Evolutionary conservation across 495 filamentous ascomycete species (phyloP).

Genomic region (Penicillium nucicola): DNA sequence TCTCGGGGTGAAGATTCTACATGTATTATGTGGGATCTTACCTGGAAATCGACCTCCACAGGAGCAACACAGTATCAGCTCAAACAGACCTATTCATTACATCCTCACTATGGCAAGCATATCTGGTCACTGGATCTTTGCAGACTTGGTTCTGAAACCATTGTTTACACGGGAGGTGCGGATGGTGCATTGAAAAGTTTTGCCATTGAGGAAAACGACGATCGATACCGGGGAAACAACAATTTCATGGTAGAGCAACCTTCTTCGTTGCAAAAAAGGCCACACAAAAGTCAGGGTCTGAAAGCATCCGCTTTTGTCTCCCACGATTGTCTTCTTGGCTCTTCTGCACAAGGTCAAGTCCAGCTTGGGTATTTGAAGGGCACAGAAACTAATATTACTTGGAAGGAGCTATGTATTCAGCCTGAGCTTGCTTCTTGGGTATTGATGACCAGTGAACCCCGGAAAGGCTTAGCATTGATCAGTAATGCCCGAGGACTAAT

Average conservation of each 20-base stretch:
- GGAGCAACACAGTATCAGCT: slow-evolving; percentile 37
- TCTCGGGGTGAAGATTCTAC: slow-evolving; percentile 82
- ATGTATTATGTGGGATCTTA: slow-evolving; percentile 65
- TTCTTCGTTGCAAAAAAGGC: slow-evolving; percentile 4
- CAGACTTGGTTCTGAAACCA: slow-evolving; percentile 15
- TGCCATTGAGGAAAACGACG: slow-evolving; percentile 11
- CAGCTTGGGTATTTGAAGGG: slow-evolving; percentile 43
- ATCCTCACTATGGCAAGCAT: slow-evolving; percentile 79
- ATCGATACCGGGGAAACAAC: not conserved
- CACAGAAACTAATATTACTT: slow-evolving; percentile 14
- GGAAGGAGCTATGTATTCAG: slow-evolving; percentile 29
- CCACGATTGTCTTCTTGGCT: slow-evolving; percentile 52
- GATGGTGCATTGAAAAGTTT: slow-evolving; percentile 61
- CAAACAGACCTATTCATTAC: slow-evolving; percentile 46
- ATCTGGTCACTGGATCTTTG: slow-evolving; percentile 73
- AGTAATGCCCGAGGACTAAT: slow-evolving; percentile 30
- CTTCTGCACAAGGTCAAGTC: slow-evolving; percentile 58
- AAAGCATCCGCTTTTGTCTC: slow-evolving; percentile 66
- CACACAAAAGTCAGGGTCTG: slow-evolving; percentile 45
- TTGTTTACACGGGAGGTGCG: slow-evolving; percentile 79
- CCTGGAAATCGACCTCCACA: slow-evolving; percentile 22
- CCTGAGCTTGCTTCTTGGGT: slow-evolving; percentile 32
- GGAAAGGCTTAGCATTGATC: slow-evolving; percentile 34
- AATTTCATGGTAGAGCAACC: not conserved
- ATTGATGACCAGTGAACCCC: slow-evolving; percentile 24